These are phyloP conservation scores for Bolboschoenoplectus hybrid DNA, from an alignment of 202 grass and related monocot species.

Conservation along the genomic window DNA sequence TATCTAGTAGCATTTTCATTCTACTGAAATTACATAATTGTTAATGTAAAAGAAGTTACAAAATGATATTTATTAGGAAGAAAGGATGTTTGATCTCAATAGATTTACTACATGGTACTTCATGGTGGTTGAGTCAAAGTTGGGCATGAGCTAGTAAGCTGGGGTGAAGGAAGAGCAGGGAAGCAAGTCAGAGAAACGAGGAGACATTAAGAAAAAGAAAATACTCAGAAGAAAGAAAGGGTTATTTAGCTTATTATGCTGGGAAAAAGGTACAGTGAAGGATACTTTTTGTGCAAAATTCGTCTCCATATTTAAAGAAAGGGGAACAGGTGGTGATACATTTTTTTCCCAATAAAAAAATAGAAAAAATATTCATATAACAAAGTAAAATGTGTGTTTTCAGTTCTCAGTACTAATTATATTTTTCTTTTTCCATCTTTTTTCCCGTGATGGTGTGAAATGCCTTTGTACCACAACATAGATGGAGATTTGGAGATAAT, in stretches of 20 bases:
- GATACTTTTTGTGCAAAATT: too few relatives aligned
- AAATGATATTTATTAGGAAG: background rate
- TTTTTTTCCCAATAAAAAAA: too few relatives aligned
- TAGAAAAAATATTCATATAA: too few relatives aligned
- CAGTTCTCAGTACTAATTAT: too few relatives aligned
- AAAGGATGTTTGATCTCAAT: conserved; percentile 36
- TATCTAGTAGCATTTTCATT: background rate
- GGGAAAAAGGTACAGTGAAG: too few relatives aligned
- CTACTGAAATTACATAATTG: background rate
- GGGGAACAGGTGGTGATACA: too few relatives aligned
- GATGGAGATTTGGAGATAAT: background rate
- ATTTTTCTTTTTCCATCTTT: too few relatives aligned
- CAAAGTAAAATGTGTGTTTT: too few relatives aligned
- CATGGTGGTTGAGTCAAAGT: background rate
- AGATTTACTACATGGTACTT: conserved; percentile 23
- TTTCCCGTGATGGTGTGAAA: too few relatives aligned
- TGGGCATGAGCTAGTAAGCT: background rate
- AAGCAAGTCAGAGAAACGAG: background rate
- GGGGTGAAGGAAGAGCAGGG: background rate
- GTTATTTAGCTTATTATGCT: too few relatives aligned
- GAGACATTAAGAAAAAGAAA: background rate
- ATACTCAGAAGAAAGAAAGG: too few relatives aligned
- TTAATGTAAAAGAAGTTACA: background rate
- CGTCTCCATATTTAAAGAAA: too few relatives aligned
- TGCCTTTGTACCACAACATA: background rate